Base-by-base conservation (phyloP, 768 basidiomycete genomes). In the Rossbeevera mucosa region DNA sequence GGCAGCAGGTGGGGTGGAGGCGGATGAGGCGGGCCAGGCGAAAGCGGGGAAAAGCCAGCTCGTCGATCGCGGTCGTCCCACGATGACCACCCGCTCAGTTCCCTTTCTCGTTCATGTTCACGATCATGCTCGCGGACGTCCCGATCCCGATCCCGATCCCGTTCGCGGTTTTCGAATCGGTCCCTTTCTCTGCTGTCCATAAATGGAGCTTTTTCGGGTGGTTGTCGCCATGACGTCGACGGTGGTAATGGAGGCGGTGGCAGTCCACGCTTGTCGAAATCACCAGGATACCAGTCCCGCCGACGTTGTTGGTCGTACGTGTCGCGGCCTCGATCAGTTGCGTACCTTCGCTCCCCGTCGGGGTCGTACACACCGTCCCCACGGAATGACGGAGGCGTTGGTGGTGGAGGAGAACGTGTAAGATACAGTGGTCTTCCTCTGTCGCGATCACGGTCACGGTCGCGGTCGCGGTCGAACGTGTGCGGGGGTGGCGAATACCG, bases 41-140 rank as follows among this genome's bases (percentile, higher is more conserved):
- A 61, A 13, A 48, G 14, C 12, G 41, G 63, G 6, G 60, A 60
- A 16, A 64, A 53, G 21, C 63, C 60, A 9, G 18, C 25, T 3
- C 76, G 71, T 28, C 78, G 72, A 16, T 71, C 70, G 8, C 74
- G 70, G n/a, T 67, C 62, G 29, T 73, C 74, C 76, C 77, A 18
- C 20, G 38, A 18, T 7, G 68, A 48, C 2, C 24, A 11, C 9
- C 38, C 50, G 3, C 40, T 53, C 6, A 51, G 46, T 22, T 59
- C 59, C 12, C 57, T 55, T 2, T 73, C 72, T 8, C 76, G 71
- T 5, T 76, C 76, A 18, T 57, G 56, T 7, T 73, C 73, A 7
- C 58, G 56, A 13, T 73, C 73, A 7, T 76, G 71, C 2, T 78
- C 77, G 16, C 61, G 62, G 1, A 52, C 4, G 1, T 63, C 31